Evolutionary conservation across 805 yeast species (phyloP), one percentile per base, ranked within the genome.

Genomic region (Groenewaldozyma tartarivorans): DNA sequence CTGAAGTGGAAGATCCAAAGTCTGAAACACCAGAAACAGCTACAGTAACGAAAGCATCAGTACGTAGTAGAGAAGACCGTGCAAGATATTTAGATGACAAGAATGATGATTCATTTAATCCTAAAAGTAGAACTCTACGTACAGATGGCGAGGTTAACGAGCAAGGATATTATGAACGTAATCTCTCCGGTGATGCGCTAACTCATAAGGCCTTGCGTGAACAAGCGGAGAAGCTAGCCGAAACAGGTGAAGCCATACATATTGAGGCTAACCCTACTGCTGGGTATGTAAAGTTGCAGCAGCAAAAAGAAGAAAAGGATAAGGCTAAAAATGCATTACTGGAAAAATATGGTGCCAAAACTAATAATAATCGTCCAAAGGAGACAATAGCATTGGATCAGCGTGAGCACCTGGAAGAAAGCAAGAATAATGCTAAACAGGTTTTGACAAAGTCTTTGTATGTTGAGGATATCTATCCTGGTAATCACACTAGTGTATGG

Each of bases 41-140:
- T 24, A 13, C 11, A 24, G 37, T 46, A 60, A n/a, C n/a, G n/a
- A 64, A 62, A 39, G 57, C 72, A 5, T 7, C 29, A 13, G 69
- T 81, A 0, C 61, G 95, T 37, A 75, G 81, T 24, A 56, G 88
- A 40, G 81, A 78, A 46, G 95, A 86, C 53, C 75, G 75, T 31
- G 94, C 95, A n/a, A 59, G 75, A 47, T 75, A 85, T 65, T 53
- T 75, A 51, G 63, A 74, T 54, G 69, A 78, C 34, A 60, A 74
- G 7, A 63, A 68, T 46, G 57, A 71, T 5, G 65, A 68, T 18
- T 21, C 39, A n/a, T 62, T 60, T 40, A 55, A 60, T 41, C 65
- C 65, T 15, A 61, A 59, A 36, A 49, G 55, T 7, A 39, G 65
- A 18, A 62, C 46, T 40, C 56, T 36, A 51, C 51, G 49, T 15